Percentiles rank a stretch among this genome's conserved stretches.
phyloP scores from a whole-genome alignment of 1,284 basidiomycete species.

The Ganoderma sp. region DNA sequence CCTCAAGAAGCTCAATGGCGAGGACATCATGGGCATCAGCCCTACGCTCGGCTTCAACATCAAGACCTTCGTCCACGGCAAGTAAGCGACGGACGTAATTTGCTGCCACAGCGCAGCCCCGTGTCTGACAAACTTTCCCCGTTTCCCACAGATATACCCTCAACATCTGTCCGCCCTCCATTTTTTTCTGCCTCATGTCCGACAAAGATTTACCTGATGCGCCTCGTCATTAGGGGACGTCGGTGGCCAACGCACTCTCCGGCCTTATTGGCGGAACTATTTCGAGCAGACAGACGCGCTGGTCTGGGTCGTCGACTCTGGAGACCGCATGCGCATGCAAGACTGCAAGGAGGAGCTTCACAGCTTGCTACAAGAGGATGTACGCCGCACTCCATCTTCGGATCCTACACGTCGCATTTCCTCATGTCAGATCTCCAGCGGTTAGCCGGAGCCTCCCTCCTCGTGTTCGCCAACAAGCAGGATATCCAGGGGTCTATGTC shows the following conservation, averaged over 20 bases:
- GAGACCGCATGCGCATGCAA: conserved; percentile 85
- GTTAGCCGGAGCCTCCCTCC: conserved; percentile 90
- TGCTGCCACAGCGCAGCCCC: conserved; percentile 4
- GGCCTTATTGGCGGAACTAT: conserved; percentile 99
- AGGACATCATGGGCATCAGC: conserved; percentile 86
- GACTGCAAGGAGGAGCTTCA: conserved; percentile 92
- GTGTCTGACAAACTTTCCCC: not conserved
- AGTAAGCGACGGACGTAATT: conserved; percentile 58
- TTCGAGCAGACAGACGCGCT: conserved; percentile 99
- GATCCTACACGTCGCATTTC: not conserved
- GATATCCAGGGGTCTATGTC: conserved; percentile 91
- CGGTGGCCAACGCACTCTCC: conserved; percentile 92
- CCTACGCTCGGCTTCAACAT: conserved; percentile 99
- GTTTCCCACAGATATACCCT: conserved; percentile 74
- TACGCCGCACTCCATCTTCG: conserved; percentile 48
- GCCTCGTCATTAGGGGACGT: conserved; percentile 82
- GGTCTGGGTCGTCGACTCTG: conserved; percentile 98
- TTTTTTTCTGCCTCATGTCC: not conserved
- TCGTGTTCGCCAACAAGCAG: conserved; percentile 99
- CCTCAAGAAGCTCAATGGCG: conserved; percentile 90
- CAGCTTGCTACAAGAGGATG: conserved; percentile 89
- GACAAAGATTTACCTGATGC: conserved; percentile 19
- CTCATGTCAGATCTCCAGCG: conserved; percentile 56
- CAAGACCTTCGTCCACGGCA: conserved; percentile 90
- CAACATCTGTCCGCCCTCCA: conserved; percentile 80